Base-by-base conservation (phyloP, 1,284 basidiomycete species). In the Leccinum pallidistipes region DNA sequence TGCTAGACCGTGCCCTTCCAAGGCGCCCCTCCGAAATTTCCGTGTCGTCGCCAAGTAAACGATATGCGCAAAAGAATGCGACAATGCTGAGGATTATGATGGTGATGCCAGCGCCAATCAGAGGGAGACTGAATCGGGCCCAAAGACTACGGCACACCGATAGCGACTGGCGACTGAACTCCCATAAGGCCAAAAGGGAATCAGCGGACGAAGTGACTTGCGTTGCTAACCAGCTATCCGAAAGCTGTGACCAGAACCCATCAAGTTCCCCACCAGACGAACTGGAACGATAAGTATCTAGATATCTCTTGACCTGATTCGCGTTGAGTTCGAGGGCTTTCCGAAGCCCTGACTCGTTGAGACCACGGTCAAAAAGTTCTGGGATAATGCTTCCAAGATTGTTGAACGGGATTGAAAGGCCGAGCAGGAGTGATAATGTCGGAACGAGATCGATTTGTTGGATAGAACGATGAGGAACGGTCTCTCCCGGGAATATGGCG, bases 381-480 rank as follows among this genome's bases (percentile, higher is more conserved):
- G 97, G 97, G 27, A 99, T 93, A 61, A 97, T 79, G 2, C 83
- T 86, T 0, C 97, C 97, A 14, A 99, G 87, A 68, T 94, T 98
- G 77, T 97, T 98, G 80, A 91, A 98, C 0, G 97, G 97, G 55
- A 99, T 91, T 0, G 95, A 94, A 3, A 97, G 77, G 21, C 97
- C 96, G 11, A 99, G 86, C 8, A 98, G 84, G n/a, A 98, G 83
- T 2, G 95, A 88, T 32, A 99, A 75, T 0, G 95, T 91, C 0
- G 97, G 94, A 0, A 98, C 87, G 36, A 99, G 81, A 76, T 98
- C 97, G 68, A 99, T 97, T 77, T 99, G 97, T 66, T 96, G 90
- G 56, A 97, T 83, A 14, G 83, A 82, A 8, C 95, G 86, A 67
- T 89, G 82, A 0, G 81, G 77, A 1, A 77, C 70, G 0, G 75